Base-by-base conservation (phyloP, 2,329 filamentous ascomycete genomes). In the Fusarium penzigii region DNA sequence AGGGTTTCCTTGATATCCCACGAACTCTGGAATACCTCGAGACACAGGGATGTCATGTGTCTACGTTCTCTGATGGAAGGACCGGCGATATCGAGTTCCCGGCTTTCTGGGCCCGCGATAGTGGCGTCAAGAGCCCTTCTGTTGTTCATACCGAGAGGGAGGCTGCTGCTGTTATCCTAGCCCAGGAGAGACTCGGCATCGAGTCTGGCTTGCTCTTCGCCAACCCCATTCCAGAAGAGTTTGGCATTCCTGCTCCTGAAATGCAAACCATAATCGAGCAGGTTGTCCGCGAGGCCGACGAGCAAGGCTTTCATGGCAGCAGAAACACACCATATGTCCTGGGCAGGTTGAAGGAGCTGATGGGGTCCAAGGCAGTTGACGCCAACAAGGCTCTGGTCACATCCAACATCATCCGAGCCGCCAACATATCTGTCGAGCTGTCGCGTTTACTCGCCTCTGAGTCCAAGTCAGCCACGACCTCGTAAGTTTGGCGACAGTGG, bases 1-100 rank as follows among this genome's bases (percentile, higher is more conserved):
- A 99, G 75, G 94, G 93, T 56, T 97, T 99, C 71, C 79, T 99
- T 38, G 94, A 99, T 68, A 92, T 97, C 53, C 86, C 89, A 3
- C 82, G 90, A 47, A 99, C 94, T 0, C 79, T 99, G 6, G 94
- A 99, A 75, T 80, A 80, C 61, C 76, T 87, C 17, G 85, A 87
- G 70, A 87, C 84, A 1, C 84, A 87, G 67, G 89, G 89, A 10
- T 92, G 91, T 17, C 81, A 87, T 38, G 92, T 97, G 1, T 89
- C 86, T 4, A 97, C 94, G 3, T 99, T 97, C 75, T 87, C 91
- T 20, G 90, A 96, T 71, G 90, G 89, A 1, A 82, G 90, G 38
- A 72, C 75, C 25, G 88, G 85, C 2, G 74, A 80, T 6, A 82
- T 97, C 39, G 88, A 96, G 64, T 94, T 97, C 65, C 94, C 94